These are phyloP conservation scores for Vaccinium macrocarpon DNA, from an alignment of 148 eudicot species.

Conservation along the genomic window DNA sequence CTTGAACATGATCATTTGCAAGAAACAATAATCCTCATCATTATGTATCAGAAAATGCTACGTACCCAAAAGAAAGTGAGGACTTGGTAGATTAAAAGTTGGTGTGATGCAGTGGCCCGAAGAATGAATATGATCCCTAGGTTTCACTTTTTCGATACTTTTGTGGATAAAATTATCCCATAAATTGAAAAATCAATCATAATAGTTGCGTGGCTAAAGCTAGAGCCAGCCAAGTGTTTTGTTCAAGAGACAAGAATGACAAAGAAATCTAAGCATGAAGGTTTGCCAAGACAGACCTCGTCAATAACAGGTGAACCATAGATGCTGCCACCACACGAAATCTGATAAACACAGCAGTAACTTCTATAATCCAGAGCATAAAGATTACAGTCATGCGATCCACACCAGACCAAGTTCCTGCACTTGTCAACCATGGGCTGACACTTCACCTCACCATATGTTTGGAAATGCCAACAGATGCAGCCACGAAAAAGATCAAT, in stretches of 20 bases:
- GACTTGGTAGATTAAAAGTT: neutral
- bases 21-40: neutral
- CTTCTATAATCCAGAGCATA: slow-evolving; percentile 78
- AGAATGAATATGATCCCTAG: neutral
- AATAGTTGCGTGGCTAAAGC: neutral
- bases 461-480: slow-evolving; percentile 74
- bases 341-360: slow-evolving; percentile 54
- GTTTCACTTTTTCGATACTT: neutral
- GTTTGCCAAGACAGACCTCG: slow-evolving; percentile 40
- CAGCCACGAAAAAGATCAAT: slow-evolving; percentile 53
- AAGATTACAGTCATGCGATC: slow-evolving; percentile 78
- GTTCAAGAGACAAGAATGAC: neutral
- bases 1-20: neutral
- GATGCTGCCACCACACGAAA: slow-evolving; percentile 78
- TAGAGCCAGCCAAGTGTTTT: slow-evolving; percentile 3
- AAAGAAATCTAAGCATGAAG: neutral
- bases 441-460: slow-evolving; percentile 79
- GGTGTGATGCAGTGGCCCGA: neutral
- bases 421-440: slow-evolving; percentile 67
- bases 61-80: neutral
- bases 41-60: neutral
- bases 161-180: neutral
- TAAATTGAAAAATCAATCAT: neutral
- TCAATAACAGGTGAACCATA: slow-evolving; percentile 80
- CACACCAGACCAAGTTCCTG: slow-evolving; percentile 89